Base-by-base conservation (phyloP, 2,329 filamentous ascomycete species). In the Colletotrichum camelliae region DNA sequence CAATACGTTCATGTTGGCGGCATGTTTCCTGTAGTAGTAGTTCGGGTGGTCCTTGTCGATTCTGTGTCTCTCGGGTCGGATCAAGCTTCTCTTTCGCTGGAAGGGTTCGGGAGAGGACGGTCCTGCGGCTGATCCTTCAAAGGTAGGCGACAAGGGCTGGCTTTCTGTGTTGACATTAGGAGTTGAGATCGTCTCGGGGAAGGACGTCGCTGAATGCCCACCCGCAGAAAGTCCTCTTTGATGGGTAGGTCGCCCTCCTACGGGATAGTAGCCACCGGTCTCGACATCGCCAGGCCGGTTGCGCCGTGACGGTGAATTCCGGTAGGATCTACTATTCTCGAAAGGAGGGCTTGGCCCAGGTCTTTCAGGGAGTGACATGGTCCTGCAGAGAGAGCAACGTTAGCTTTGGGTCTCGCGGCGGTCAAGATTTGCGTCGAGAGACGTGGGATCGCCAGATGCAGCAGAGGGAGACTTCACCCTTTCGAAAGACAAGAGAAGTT, bases 11-110 rank as follows among this genome's bases (percentile, higher is more conserved):
- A 99, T 98, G 78, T 96, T 94, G 80, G 96, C 94, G 12, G 97
- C 96, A 91, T 98, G 96, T 83, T 98, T 94, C 79, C 95, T 93
- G 85, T 99, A 99, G 86, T 98, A 91, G 82, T 98, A 99, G 84
- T 98, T 97, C 16, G 96, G 96, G 83, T 98, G 96, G 80, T 96
- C 94, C 78, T 90, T 93, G 80, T 96, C 94, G 79, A 98, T 95
- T 79, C 94, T 92, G 81, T 94, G 94, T 79, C 97, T 92, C 86
- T 99, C 97, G 1, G 97, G 97, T 77, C 94, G 91, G 82, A 99
- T 93, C 78, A 99, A 88, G 84, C 95, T 98, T 83, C 94, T 93
- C 86, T 98, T 98, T 80, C 96, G 92, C 76, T 86, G 82, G 76
- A 91, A 83, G 52, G 84, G 82, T 69, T 72, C 75, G 64, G 62